Percentiles rank a stretch among this genome's conserved stretches.
Conservation (phyloP, 805 yeast species). For the Starmera amethionina region DNA sequence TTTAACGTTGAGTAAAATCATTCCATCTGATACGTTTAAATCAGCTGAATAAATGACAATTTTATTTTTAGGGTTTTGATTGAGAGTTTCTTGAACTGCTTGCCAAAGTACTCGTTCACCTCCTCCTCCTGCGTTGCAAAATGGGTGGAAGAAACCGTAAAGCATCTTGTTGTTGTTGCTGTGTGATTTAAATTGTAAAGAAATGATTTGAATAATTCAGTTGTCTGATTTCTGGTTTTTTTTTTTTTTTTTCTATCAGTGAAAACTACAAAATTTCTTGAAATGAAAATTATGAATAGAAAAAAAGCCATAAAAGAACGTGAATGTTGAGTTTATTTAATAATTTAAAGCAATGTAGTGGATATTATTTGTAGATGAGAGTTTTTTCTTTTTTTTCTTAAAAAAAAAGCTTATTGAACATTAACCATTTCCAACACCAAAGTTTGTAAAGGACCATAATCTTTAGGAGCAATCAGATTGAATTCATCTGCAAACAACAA, state of each 20-base stretch:
- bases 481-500: slow-evolving; percentile 83
- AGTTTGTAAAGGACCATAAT: slow-evolving; percentile 87
- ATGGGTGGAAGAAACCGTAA: slow-evolving; percentile 91
- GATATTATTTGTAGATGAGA: too few species aligned
- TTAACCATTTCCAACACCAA: slow-evolving; percentile 41
- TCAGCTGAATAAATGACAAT: slow-evolving; percentile 72
- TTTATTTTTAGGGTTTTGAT: slow-evolving; percentile 35
- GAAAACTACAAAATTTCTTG: too few species aligned
- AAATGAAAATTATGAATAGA: too few species aligned
- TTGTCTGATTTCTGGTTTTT: too few species aligned
- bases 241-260: too few species aligned
- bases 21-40: slow-evolving; percentile 33
- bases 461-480: slow-evolving; percentile 63
- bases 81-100: slow-evolving; percentile 66
- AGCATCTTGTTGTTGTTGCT: slow-evolving; percentile 17
- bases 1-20: slow-evolving; percentile 41
- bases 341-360: too few species aligned
- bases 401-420: slow-evolving; percentile 4
- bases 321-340: too few species aligned
- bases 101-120: slow-evolving; percentile 97
- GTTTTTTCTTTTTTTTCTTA: too few species aligned
- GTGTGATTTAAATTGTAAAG: too few species aligned
- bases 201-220: too few species aligned
- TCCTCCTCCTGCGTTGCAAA: slow-evolving; percentile 95
- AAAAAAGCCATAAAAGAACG: too few species aligned